phyloP scores from a whole-genome alignment of 129 eudicot genomes.

The Ambrosia trifida region DNA sequence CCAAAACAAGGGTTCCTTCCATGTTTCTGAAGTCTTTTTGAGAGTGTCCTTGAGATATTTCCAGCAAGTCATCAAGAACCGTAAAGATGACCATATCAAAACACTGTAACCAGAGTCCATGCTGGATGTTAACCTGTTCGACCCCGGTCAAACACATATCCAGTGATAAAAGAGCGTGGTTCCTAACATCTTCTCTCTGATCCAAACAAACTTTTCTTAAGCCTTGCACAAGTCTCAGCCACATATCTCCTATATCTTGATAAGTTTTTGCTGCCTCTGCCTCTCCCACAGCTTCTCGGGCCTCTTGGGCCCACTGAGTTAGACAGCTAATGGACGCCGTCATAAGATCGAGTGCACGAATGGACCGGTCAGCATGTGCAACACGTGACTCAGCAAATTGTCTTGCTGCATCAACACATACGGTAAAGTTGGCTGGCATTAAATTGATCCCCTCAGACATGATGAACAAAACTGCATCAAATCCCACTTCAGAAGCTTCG shows the following conservation, averaged over 20 bases:
- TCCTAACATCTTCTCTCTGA: conserved; percentile 83
- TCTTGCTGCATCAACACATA: conserved; percentile 79
- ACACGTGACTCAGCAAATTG: conserved; percentile 92
- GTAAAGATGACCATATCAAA: conserved; percentile 82
- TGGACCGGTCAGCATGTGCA: conserved; percentile 71
- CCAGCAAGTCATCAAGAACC: conserved; percentile 77
- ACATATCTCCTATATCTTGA: conserved; percentile 87
- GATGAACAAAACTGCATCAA: conserved; percentile 68
- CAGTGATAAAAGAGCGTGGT: conserved; percentile 64
- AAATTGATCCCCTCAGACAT: conserved; percentile 81
- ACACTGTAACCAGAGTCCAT: conserved; percentile 69
- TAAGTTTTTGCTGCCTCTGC: conserved; percentile 51
- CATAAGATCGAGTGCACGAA: conserved; percentile 75
- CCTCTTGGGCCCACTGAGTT: conserved; percentile 60
- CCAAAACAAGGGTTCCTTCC: conserved; percentile 75
- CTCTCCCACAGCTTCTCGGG: conserved; percentile 52
- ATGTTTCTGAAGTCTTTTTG: conserved; percentile 74
- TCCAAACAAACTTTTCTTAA: conserved; percentile 84
- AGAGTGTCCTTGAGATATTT: conserved; percentile 68
- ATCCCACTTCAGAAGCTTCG: conserved; percentile 86
- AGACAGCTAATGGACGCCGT: conserved; percentile 60
- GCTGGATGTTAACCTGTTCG: conserved; percentile 53
- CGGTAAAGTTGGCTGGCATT: conserved; percentile 53
- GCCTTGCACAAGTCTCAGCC: conserved; percentile 83
- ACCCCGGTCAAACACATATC: conserved; percentile 72